Evolutionary conservation across 129 eudicot species (phyloP).

Genomic region (Daucus carota): DH1_v3.0 NC_030384.2:23567001-23567500

Average conservation of each 20-base stretch:
- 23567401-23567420: neutral
- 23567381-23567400: neutral
- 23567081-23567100: neutral
- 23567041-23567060: neutral
- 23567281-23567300: neutral
- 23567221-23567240: neutral
- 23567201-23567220: neutral
- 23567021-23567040: neutral
- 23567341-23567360: slow-evolving; percentile 3
- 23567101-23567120: neutral
- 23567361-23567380: neutral
- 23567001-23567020: neutral
- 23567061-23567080: neutral
- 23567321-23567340: neutral
- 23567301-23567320: neutral
- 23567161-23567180: neutral
- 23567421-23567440: neutral
- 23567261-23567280: neutral
- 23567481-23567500: neutral
- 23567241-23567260: neutral
- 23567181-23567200: neutral
- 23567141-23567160: neutral
- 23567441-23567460: neutral
- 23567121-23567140: neutral
- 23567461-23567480: neutral